Evolutionary conservation across 352 stramenopile genomes (phyloP).

Genomic region (Phytophthora cactorum): DNA sequence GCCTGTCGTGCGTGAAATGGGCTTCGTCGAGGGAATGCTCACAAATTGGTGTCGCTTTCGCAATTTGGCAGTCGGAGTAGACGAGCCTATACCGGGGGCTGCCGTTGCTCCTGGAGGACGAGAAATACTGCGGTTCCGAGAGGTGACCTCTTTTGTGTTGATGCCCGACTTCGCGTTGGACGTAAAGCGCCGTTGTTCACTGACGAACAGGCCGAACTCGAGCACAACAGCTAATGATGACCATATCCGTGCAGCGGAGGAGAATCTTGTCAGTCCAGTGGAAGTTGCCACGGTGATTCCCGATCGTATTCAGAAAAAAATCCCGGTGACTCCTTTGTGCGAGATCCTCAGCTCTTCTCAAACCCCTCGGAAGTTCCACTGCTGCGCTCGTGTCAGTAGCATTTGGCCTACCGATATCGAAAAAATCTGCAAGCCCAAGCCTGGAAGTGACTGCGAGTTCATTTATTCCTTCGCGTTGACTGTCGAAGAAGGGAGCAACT

Average conservation of each 20-base stretch:
- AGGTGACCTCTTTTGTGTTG: conserved; percentile 73
- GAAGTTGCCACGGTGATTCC: conserved; percentile 49
- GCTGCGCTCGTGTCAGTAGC: conserved; percentile 44
- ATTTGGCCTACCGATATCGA: conserved; percentile 59
- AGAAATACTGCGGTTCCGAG: conserved; percentile 63
- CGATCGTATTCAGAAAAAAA: conserved; percentile 47
- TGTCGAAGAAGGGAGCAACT: conserved; percentile 53
- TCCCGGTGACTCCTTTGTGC: conserved; percentile 51
- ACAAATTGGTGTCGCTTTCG: conserved; percentile 75
- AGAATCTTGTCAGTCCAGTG: not conserved
- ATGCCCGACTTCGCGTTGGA: conserved; percentile 53
- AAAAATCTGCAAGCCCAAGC: conserved; percentile 58
- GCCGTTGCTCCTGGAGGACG: conserved; percentile 2
- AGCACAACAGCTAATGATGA: not conserved
- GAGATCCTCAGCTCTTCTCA: conserved; percentile 35
- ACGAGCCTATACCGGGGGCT: conserved; percentile 31
- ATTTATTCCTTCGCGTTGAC: conserved; percentile 76
- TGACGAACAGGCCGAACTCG: conserved; percentile 2
- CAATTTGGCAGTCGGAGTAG: conserved; percentile 61
- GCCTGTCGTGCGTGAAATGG: conserved; percentile 59
- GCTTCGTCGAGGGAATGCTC: conserved; percentile 48
- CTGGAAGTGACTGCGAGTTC: conserved; percentile 29
- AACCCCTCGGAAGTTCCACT: conserved; percentile 75
- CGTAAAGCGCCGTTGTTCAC: conserved; percentile 46
- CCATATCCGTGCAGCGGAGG: not conserved